Conservation (phyloP, 352 stramenopile species). For the Proteromonas lacertae region DNA sequence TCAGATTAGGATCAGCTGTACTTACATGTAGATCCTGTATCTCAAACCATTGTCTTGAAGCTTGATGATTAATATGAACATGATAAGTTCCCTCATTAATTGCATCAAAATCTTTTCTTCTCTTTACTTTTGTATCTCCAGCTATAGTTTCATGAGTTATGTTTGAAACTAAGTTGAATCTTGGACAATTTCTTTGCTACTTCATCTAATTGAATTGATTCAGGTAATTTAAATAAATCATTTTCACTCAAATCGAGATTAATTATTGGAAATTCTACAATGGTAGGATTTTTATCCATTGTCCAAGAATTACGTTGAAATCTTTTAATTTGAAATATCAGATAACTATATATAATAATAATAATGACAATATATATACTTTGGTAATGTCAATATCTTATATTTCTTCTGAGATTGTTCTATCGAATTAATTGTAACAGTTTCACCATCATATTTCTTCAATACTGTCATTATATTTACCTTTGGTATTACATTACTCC, state of each 20-base stretch:
- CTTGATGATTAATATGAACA: conserved; percentile 62
- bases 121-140: not conserved
- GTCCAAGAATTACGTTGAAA: conserved; percentile 93
- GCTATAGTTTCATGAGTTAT: not conserved
- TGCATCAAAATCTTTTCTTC: not conserved
- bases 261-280: conserved; percentile 94
- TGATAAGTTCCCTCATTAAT: conserved; percentile 34
- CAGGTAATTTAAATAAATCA: conserved; percentile 12
- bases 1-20: conserved; percentile 84
- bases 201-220: not conserved
- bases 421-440: conserved; percentile 19
- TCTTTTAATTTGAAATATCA: conserved; percentile 81
- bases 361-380: not conserved
- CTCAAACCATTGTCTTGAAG: conserved; percentile 79
- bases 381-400: conserved; percentile 44
- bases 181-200: not conserved
- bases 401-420: conserved; percentile 56
- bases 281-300: conserved; percentile 94
- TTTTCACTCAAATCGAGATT: conserved; percentile 80
- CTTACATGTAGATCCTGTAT: conserved; percentile 86
- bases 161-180: too few species aligned
- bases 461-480: conserved; percentile 77
- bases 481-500: conserved; percentile 79
- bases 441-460: conserved; percentile 72
- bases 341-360: conserved; percentile 19